Evolutionary conservation across 768 basidiomycete species (phyloP).

Genomic region (Mycena pura): DNA sequence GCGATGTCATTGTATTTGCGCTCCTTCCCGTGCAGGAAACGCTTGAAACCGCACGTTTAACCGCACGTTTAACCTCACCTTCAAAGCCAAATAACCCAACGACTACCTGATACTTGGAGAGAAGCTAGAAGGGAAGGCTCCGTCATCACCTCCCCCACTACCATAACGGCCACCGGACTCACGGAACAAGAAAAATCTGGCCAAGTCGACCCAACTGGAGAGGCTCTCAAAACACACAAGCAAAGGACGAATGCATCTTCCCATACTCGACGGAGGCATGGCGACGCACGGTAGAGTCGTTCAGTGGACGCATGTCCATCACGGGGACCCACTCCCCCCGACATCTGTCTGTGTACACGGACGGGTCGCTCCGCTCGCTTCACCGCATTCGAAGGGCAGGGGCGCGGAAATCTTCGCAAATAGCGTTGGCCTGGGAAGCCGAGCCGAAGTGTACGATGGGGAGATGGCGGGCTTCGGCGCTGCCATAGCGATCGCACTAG

Average conservation of each 20-base stretch:
- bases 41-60: background rate
- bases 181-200: too few species aligned
- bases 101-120: too few species aligned
- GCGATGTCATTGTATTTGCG: slow-evolving; percentile 81
- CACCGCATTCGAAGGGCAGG: background rate
- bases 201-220: too few species aligned
- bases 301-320: too few species aligned
- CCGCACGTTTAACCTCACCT: background rate
- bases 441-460: background rate
- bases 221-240: too few species aligned
- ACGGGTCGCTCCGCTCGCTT: background rate
- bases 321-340: background rate
- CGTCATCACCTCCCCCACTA: too few species aligned
- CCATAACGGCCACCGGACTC: too few species aligned
- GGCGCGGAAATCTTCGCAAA: background rate
- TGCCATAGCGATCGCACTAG: background rate
- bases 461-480: background rate
- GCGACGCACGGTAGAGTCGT: too few species aligned
- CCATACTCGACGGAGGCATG: too few species aligned
- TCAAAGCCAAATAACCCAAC: too few species aligned
- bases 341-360: background rate
- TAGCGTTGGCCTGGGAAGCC: background rate
- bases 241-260: too few species aligned
- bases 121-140: too few species aligned
- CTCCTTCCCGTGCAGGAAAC: slow-evolving; percentile 47